A percentile compares a stretch with the other conserved stretches of the same genome.
Conservation (phyloP, 768 basidiomycete species). For the Cubamyces sp. region DNA sequence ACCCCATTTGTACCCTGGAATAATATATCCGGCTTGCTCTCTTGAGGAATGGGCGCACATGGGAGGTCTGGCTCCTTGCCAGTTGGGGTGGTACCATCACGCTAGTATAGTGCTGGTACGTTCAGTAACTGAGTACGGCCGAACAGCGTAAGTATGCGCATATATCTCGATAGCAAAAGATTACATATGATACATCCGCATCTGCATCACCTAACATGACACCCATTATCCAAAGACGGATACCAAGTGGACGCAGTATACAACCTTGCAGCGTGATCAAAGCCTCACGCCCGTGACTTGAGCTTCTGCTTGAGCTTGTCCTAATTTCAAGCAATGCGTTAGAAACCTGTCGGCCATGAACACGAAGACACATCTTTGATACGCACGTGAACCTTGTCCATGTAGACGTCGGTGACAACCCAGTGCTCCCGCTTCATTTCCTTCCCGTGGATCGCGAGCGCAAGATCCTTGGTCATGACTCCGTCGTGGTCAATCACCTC, state of each 20-base stretch:
- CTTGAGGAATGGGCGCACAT: too few relatives aligned
- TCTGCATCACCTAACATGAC: not conserved
- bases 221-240: not conserved
- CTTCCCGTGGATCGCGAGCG: slow-evolving; percentile 91
- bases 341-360: not conserved
- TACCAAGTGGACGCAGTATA: not conserved
- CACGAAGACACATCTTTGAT: too few relatives aligned
- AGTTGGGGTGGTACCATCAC: too few relatives aligned
- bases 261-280: not conserved
- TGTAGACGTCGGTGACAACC: slow-evolving; percentile 93
- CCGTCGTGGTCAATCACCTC: slow-evolving; percentile 91
- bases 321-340: slow-evolving; percentile 2
- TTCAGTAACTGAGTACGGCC: too few relatives aligned
- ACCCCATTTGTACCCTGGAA: too few relatives aligned
- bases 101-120: too few relatives aligned
- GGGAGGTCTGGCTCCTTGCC: too few relatives aligned
- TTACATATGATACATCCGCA: not conserved
- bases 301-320: slow-evolving; percentile 35
- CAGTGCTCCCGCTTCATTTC: slow-evolving; percentile 92
- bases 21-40: too few relatives aligned
- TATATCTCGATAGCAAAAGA: not conserved
- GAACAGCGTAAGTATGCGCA: too few relatives aligned
- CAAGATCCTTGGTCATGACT: slow-evolving; percentile 97
- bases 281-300: slow-evolving; percentile 25
- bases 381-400: slow-evolving; percentile 90